phyloP scores from a whole-genome alignment of 1,284 basidiomycete genomes.

The Meira nashicola region DNA sequence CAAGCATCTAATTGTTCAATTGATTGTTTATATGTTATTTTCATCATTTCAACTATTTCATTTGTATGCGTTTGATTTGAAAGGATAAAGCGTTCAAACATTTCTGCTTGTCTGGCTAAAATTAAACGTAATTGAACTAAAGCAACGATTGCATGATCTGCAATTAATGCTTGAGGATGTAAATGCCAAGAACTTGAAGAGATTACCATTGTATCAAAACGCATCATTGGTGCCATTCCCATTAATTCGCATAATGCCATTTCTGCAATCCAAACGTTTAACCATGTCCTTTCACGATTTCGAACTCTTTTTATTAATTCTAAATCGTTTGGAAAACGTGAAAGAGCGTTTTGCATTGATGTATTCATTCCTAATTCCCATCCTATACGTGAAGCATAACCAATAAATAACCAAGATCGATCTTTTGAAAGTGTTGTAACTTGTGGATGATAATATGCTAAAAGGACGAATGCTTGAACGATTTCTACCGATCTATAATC shows the following conservation, averaged over 20 bases:
- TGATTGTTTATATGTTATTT: not conserved
- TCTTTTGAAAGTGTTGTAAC: not conserved
- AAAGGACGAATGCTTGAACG: slow-evolving; percentile 9
- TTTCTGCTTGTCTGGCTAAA: not conserved
- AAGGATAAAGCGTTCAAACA: not conserved
- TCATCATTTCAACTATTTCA: not conserved
- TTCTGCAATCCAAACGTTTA: slow-evolving; percentile 2
- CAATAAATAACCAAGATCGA: slow-evolving; percentile 1
- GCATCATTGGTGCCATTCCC: not conserved
- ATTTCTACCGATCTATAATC: slow-evolving; percentile 6
- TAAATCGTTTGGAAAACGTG: not conserved
- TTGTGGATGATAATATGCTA: slow-evolving; percentile 9
- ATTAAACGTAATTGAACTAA: not conserved
- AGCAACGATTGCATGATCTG: not conserved
- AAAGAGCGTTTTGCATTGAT: not conserved
- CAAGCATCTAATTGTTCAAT: slow-evolving; percentile 3
- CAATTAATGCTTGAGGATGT: not conserved
- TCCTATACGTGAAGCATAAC: slow-evolving; percentile 3
- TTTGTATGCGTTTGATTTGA: not conserved
- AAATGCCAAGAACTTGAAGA: not conserved
- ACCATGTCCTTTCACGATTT: slow-evolving; percentile 6
- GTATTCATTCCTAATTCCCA: slow-evolving; percentile 7
- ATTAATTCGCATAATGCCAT: not conserved
- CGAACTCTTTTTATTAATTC: not conserved
- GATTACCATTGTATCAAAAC: not conserved